phyloP scores from a whole-genome alignment of 2,329 filamentous ascomycete genomes.

The Cercospora berteroae region DNA sequence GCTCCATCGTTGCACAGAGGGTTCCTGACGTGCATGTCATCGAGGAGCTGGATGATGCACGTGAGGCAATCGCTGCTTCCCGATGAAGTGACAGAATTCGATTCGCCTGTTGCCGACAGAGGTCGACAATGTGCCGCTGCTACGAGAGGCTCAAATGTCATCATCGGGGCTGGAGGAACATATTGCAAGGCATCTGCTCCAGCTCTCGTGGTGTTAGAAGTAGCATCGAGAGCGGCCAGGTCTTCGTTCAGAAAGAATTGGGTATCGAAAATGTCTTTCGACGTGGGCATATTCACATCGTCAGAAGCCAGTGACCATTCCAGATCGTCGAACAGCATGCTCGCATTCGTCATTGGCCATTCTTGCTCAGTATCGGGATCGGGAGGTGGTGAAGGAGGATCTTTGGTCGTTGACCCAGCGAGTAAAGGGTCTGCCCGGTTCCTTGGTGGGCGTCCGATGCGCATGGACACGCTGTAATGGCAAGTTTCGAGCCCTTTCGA shows the following conservation, averaged over 20 bases:
- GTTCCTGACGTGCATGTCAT: conserved; percentile 4
- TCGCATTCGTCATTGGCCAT: not conserved
- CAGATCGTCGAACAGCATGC: not conserved
- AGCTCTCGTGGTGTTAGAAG: not conserved
- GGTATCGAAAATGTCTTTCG: not conserved
- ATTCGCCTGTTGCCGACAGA: not conserved
- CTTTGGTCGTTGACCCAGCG: not conserved
- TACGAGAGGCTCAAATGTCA: not conserved
- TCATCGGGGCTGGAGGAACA: not conserved
- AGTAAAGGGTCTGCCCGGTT: not conserved
- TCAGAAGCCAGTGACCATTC: not conserved
- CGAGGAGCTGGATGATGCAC: conserved; percentile 3
- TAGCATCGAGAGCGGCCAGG: not conserved
- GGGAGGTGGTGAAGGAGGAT: not conserved
- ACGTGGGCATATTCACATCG: not conserved
- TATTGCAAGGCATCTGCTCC: not conserved
- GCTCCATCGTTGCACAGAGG: not conserved
- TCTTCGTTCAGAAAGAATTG: not conserved
- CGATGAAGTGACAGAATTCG: not conserved
- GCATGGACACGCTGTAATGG: conserved; percentile 13
- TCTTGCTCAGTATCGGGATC: not conserved
- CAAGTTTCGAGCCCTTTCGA: conserved; percentile 11
- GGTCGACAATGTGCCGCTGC: not conserved
- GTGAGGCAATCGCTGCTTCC: not conserved
- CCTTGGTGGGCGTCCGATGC: conserved; percentile 12